Percentiles rank a stretch among this genome's conserved stretches.
Evolutionary conservation across 73 alveolate genomes (phyloP).

Genomic region (Uronychia setigera): DNA sequence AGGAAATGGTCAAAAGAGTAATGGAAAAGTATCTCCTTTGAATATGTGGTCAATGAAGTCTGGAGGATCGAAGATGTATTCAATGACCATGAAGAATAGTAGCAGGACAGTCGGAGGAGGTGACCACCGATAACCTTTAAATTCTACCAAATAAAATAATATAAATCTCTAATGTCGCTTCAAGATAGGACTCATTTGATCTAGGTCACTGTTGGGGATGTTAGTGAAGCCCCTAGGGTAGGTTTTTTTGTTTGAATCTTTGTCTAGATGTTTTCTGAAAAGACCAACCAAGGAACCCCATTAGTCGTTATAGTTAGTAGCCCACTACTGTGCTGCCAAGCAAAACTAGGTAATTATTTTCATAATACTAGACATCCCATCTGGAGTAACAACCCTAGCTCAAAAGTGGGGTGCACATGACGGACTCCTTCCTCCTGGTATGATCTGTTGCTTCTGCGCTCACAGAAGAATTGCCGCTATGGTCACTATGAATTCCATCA

Average conservation of each 20-base stretch:
- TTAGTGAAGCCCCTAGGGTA: slow-evolving; percentile 66
- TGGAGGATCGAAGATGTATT: background rate
- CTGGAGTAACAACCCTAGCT: slow-evolving; percentile 62
- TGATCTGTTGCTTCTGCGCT: slow-evolving; percentile 67
- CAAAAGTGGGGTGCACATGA: slow-evolving; percentile 72
- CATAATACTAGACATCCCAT: slow-evolving; percentile 54
- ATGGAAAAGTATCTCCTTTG: background rate
- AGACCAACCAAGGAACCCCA: slow-evolving; percentile 39
- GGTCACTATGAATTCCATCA: slow-evolving; percentile 60
- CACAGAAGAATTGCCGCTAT: slow-evolving; percentile 65
- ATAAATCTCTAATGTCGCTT: slow-evolving; percentile 23
- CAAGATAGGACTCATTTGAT: slow-evolving; percentile 67
- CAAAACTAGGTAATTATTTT: slow-evolving; percentile 2
- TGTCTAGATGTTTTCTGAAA: slow-evolving; percentile 31
- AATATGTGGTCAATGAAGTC: background rate
- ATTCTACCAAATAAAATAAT: no score
- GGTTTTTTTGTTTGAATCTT: background rate
- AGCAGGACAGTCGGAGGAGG: no score
- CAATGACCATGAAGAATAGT: background rate
- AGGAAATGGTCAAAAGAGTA: no score
- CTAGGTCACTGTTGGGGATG: slow-evolving; percentile 52
- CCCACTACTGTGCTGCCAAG: slow-evolving; percentile 50
- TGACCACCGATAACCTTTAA: no score
- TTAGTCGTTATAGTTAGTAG: slow-evolving; percentile 58
- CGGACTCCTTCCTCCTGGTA: slow-evolving; percentile 67